Base-by-base conservation (phyloP, 805 yeast species). In the Wickerhamiella brachini region DNA sequence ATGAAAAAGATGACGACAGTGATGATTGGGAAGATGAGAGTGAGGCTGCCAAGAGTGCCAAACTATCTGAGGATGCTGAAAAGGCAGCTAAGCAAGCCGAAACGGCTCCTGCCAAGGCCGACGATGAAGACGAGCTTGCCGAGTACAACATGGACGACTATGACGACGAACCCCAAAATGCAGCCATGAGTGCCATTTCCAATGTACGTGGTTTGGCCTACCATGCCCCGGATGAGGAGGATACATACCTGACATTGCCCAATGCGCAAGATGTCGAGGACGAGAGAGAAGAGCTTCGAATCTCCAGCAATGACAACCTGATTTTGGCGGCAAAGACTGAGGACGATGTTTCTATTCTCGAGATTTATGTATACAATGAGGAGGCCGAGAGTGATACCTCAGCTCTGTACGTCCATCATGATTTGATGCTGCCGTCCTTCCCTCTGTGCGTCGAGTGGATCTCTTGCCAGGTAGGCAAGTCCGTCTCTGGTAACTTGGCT, bases 391-490 rank as follows among this genome's bases (percentile, higher is more conserved):
- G 21, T 12, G 73, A 79, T 4, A 73, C 75, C 26, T 76, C 82
- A 50, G 78, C 81, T 39, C 70, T 93, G 56, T 93, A 93, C 62
- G 93, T 90, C 48, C 98, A 93, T 65, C 98, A 93, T 67, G 98
- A 93, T 66, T 69, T 90, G 59, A 87, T 93, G 96, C 75, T 93
- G 54, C 98, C 98, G 1, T 84, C 96, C 1, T 90, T 93, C 75
- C 98, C 98, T 43, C 74, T 93, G 54, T 87, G 97, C 65, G 89
- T 89, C 34, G 98, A 93, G 68, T 90, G 97, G 97, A 66, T 93
- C 56, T 84, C 86, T 66, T 29, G 31, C 29, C 75, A 72, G 54
- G 90, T 94, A 31, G 69, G 70, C 13, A 70, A 71, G 37, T 67
- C 67, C 31, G 76, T 78, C 54, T 69, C 80, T 29, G 96, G 95